Percentiles rank a stretch among this genome's conserved stretches.
phyloP scores from a whole-genome alignment of 148 eudicot genomes.

The Rhododendron kiyosumense region DNA sequence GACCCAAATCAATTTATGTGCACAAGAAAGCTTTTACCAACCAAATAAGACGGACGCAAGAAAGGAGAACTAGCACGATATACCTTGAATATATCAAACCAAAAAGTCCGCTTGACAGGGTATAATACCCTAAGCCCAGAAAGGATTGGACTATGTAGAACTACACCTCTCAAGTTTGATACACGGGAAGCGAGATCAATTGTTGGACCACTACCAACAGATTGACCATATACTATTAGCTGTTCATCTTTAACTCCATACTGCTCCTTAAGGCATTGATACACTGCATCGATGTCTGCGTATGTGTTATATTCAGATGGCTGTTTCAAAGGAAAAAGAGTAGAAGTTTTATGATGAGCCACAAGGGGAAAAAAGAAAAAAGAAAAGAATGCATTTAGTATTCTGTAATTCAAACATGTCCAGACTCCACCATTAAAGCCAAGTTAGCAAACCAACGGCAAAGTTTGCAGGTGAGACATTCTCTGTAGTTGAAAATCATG shows the following conservation, averaged over 20 bases:
- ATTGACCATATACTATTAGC: slow-evolving; percentile 79
- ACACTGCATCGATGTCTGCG: slow-evolving; percentile 92
- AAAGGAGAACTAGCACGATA: background rate
- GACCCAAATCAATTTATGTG: too few relatives aligned
- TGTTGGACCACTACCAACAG: slow-evolving; percentile 96
- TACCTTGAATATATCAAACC: slow-evolving; percentile 98
- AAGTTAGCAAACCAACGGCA: background rate
- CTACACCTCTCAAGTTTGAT: slow-evolving; percentile 82
- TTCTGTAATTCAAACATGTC: background rate
- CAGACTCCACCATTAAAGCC: background rate
- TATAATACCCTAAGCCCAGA: slow-evolving; percentile 87
- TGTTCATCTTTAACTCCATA: slow-evolving; percentile 82
- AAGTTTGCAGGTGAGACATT: background rate
- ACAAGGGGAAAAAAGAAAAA: background rate
- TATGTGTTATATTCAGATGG: slow-evolving; percentile 92
- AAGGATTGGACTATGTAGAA: slow-evolving; percentile 85
- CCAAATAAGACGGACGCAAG: background rate
- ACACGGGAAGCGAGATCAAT: slow-evolving; percentile 84
- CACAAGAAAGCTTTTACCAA: background rate
- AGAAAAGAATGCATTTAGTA: background rate
- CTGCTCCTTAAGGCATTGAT: slow-evolving; percentile 85
- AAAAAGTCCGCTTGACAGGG: slow-evolving; percentile 77
- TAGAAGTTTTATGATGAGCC: slow-evolving; percentile 27
- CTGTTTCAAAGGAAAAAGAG: slow-evolving; percentile 50
- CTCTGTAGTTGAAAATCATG: background rate